phyloP scores from a whole-genome alignment of 2,329 filamentous ascomycete genomes.

The Colletotrichum navitas region DNA sequence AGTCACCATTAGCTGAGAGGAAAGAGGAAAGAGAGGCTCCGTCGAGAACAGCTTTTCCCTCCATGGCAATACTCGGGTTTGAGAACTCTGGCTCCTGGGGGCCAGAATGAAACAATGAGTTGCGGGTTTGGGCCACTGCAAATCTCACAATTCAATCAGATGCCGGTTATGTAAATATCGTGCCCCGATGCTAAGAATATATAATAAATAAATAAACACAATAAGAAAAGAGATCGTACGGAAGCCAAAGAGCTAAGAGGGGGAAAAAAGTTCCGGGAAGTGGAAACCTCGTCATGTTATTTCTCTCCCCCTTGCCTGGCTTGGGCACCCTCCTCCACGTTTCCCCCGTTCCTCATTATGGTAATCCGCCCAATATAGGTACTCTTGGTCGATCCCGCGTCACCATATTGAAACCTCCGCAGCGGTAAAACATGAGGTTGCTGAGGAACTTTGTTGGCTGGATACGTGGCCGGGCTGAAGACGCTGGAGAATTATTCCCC shows the following conservation, averaged over 20 bases:
- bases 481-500: constrained; percentile 1
- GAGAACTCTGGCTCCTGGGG: background rate
- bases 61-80: background rate
- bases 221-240: background rate
- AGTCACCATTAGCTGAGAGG: constrained; percentile 7
- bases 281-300: constrained; percentile 26
- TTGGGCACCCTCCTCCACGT: background rate
- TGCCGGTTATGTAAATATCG: constrained; percentile 2
- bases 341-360: background rate
- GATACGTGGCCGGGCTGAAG: background rate
- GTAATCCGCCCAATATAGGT: background rate
- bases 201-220: background rate
- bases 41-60: background rate
- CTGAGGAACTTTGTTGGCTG: background rate
- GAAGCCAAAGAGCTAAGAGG: constrained; percentile 27
- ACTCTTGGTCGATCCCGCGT: constrained; percentile 17
- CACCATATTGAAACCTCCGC: constrained; percentile 28
- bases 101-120: background rate
- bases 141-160: constrained; percentile 1
- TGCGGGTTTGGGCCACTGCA: background rate
- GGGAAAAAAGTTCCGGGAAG: constrained; percentile 30
- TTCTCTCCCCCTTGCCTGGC: background rate
- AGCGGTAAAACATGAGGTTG: constrained; percentile 24
- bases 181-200: background rate
- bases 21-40: background rate